These are phyloP conservation scores for Amoebophrya sp. DNA, from an alignment of 169 alveolate genomes.

Conservation along the genomic window DNA sequence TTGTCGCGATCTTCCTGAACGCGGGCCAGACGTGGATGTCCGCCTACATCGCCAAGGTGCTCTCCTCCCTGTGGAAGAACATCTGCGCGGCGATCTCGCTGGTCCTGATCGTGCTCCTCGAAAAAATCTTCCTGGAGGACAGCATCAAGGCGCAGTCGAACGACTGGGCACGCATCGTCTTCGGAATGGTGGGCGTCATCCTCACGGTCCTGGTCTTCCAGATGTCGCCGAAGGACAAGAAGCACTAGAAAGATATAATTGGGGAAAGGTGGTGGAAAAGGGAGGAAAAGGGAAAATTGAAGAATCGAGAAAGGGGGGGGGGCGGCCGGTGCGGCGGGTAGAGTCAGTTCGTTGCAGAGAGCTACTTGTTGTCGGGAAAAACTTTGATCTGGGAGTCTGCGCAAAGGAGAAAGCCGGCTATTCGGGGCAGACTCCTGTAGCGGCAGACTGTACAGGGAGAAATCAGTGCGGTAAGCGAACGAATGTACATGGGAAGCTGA, in stretches of 20 bases:
- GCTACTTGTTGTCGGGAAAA: no score
- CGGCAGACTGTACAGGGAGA: no score
- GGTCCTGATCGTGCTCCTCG: background rate
- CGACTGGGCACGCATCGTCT: background rate
- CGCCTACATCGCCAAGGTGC: background rate
- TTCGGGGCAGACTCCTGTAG: no score
- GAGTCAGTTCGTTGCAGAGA: no score
- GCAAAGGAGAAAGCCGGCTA: no score
- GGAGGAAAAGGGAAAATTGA: background rate
- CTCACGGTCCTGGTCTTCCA: background rate
- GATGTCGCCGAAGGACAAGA: background rate
- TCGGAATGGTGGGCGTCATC: background rate
- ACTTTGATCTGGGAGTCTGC: no score
- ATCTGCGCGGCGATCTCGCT: background rate
- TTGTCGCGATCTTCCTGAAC: background rate
- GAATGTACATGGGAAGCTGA: no score
- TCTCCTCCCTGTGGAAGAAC: background rate
- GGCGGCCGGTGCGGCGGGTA: no score
- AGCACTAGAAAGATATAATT: background rate
- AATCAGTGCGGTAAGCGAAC: no score
- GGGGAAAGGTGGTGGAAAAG: background rate
- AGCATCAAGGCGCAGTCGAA: background rate
- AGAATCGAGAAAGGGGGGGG: no score
- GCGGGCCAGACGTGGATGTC: background rate
- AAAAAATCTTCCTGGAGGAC: background rate